These are phyloP conservation scores for Micractinium conductrix DNA, from an alignment of 139 green algal species.

Conservation along the genomic window DNA sequence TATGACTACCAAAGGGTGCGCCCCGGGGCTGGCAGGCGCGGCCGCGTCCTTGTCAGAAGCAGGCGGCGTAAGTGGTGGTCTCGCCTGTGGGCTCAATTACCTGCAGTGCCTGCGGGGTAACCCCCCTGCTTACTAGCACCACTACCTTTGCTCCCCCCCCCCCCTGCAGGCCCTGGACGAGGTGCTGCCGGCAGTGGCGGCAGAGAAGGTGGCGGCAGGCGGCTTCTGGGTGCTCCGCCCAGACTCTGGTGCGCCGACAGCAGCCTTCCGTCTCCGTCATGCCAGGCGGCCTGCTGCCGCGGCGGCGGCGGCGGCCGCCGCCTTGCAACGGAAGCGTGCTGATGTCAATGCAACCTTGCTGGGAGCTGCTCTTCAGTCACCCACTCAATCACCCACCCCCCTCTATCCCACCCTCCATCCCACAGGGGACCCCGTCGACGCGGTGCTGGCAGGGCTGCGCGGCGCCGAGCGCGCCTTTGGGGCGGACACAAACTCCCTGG, in stretches of 20 bases:
- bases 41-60: too few relatives aligned
- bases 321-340: too few relatives aligned
- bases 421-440: conserved; percentile 78
- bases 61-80: too few relatives aligned
- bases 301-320: too few relatives aligned
- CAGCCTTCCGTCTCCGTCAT: too few relatives aligned
- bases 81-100: too few relatives aligned
- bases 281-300: too few relatives aligned
- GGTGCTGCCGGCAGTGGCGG: conserved; percentile 76
- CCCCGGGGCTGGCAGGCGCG: background rate
- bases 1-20: conserved; percentile 82
- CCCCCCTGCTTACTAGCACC: background rate
- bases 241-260: conserved; percentile 77
- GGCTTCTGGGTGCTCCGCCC: conserved; percentile 89
- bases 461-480: conserved; percentile 66
- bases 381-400: too few relatives aligned
- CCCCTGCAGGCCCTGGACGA: conserved; percentile 70
- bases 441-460: conserved; percentile 69
- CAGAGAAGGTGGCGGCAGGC: conserved; percentile 66
- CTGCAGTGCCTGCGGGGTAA: background rate
- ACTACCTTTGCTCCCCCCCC: background rate
- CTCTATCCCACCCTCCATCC: background rate
- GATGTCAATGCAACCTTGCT: too few relatives aligned
- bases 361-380: too few relatives aligned
- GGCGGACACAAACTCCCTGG: conserved; percentile 72